A percentile compares a stretch with the other conserved stretches of the same genome.
Conservation (phyloP, 371 early-diverging fungal genomes). For the Coemansia sp. region DNA sequence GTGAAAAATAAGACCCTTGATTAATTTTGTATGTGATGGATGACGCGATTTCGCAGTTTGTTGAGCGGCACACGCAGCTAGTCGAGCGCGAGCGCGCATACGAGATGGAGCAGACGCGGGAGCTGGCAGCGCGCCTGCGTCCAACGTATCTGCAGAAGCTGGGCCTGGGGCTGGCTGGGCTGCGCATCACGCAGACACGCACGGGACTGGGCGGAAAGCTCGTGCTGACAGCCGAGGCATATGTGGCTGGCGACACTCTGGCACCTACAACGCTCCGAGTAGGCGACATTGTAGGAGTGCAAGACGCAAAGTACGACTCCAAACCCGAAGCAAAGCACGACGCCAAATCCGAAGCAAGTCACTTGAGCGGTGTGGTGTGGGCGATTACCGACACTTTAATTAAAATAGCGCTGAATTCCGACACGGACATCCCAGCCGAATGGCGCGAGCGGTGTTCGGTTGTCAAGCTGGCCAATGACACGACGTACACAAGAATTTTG, state of each 20-base stretch:
- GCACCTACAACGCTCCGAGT: conserved; percentile 67
- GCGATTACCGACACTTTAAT: conserved; percentile 61
- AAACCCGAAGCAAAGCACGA: background rate
- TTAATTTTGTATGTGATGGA: background rate
- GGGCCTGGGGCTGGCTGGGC: conserved; percentile 65
- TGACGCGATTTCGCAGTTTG: conserved; percentile 9
- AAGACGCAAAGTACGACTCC: conserved; percentile 18
- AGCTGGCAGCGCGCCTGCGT: conserved; percentile 55
- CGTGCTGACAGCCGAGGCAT: conserved; percentile 66
- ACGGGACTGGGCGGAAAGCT: conserved; percentile 78
- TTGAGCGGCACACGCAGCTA: conserved; percentile 54
- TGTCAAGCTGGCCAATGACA: conserved; percentile 73
- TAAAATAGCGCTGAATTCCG: conserved; percentile 61
- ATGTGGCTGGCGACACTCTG: conserved; percentile 56
- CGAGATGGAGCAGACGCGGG: conserved; percentile 63
- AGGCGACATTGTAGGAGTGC: conserved; percentile 76
- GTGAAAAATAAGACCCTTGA: background rate
- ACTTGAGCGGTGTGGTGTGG: conserved; percentile 61
- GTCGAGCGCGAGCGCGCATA: conserved; percentile 62
- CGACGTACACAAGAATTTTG: conserved; percentile 67
- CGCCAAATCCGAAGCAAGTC: background rate
- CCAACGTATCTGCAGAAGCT: conserved; percentile 66
- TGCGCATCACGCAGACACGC: conserved; percentile 66
- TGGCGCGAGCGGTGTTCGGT: conserved; percentile 69
- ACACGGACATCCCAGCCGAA: conserved; percentile 64